Evolutionary conservation across 768 basidiomycete genomes (phyloP).

Genomic region (Pleurotus tuoliensis): DNA sequence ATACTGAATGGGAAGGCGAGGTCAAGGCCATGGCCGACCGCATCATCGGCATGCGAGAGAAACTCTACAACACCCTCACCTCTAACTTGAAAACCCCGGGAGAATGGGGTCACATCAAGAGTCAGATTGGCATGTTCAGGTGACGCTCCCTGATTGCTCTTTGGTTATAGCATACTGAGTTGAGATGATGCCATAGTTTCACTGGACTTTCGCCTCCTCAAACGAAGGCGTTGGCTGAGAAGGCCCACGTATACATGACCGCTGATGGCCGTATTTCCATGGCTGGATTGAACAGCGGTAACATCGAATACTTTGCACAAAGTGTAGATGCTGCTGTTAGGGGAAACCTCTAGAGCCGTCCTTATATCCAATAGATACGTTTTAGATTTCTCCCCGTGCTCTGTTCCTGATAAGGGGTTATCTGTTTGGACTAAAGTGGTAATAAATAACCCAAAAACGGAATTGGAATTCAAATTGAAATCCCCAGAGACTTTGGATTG

Average conservation of each 20-base stretch:
- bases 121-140: conserved; percentile 99
- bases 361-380: conserved; percentile 11
- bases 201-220: conserved; percentile 81
- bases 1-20: conserved; percentile 85
- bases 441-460: conserved; percentile 1
- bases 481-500: not conserved
- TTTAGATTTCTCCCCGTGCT: not conserved
- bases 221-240: conserved; percentile 78
- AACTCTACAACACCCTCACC: conserved; percentile 72
- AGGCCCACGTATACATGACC: conserved; percentile 94
- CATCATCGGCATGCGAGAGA: conserved; percentile 90
- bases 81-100: conserved; percentile 86
- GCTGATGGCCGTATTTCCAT: conserved; percentile 90
- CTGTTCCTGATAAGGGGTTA: not conserved
- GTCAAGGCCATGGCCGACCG: conserved; percentile 95
- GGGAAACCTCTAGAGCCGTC: conserved; percentile 55
- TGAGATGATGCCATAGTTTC: conserved; percentile 46
- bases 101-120: conserved; percentile 91
- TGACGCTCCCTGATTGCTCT: conserved; percentile 28
- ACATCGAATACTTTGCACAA: conserved; percentile 89
- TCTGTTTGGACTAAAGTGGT: not conserved
- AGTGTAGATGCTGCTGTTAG: conserved; percentile 80
- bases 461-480: conserved; percentile 1
- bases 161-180: not conserved
- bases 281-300: conserved; percentile 82